Base-by-base conservation (phyloP, 139 green algal species). In the Edaphochlamys debaryana region DNA sequence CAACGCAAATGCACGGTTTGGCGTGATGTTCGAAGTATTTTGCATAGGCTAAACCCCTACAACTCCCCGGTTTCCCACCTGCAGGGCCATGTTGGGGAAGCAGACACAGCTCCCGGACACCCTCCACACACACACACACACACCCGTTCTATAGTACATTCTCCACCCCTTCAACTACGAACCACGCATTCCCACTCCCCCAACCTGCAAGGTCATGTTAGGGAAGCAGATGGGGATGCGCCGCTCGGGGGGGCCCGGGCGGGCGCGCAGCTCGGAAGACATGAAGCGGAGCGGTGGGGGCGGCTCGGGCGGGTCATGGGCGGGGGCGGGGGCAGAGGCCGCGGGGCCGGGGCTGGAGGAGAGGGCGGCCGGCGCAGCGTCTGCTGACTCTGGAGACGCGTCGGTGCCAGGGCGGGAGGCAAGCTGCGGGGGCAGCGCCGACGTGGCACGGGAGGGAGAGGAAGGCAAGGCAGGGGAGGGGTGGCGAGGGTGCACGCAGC, bases 171-270 rank as follows among this genome's bases (percentile, higher is more conserved):
- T 34, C 72, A 91, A 63, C 84, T 94, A 76, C 23, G 89, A 71
- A 60, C 92, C 74, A 0, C 42, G 80, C 1, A 95, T 82, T 19
- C n/a, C 30, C 66, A 71, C 48, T 36, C n/a, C n/a, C n/a, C n/a
- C n/a, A n/a, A 71, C 48, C 20, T 62, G 30, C 11, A 73, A 40
- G 23, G 66, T 84, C 8, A 90, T 32, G 50, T 80, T 66, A 4
- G 87, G 87, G 56, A 90, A 90, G 72, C 76, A 90, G 37, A 90
- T 90, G 66, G 87, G 87, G 0, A 82, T 60, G n/a, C 87, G 87
- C 34, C 84, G 69, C 11, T 74, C 75, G 6, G 77, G 56, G 9
- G 63, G 48, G 42, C 23, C 6, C 42, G 29, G 77, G n/a, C 41
- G 4, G 3, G 29, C 58, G 36, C 48, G 69, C 45, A n/a, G 34